Evolutionary conservation across 768 basidiomycete species (phyloP).

Genomic region (Suillus decipiens): DNA sequence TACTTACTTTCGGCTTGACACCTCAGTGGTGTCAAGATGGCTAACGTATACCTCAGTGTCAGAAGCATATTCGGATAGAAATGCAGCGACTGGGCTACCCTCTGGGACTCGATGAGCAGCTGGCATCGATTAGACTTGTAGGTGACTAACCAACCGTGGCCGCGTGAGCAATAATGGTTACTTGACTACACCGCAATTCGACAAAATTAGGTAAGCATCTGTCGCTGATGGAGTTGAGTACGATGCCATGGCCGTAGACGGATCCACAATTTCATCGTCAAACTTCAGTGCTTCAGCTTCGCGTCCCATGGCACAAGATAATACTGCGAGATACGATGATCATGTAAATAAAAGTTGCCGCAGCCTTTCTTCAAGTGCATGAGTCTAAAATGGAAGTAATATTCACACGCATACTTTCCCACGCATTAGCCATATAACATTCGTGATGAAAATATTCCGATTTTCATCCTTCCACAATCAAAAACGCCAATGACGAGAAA

Average conservation of each 20-base stretch:
- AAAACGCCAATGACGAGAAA: constrained; percentile 53
- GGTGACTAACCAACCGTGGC: not conserved
- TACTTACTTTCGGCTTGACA: constrained; percentile 27
- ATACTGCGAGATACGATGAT: not conserved
- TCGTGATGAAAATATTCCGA: not conserved
- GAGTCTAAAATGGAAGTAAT: not conserved
- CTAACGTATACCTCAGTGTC: constrained; percentile 32
- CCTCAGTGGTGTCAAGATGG: constrained; percentile 26
- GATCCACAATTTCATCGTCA: not conserved
- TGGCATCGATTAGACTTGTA: constrained; percentile 23
- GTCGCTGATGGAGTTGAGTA: not conserved
- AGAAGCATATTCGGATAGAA: constrained; percentile 21
- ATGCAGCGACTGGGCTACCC: constrained; percentile 25
- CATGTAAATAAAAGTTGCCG: not conserved
- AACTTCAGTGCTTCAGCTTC: not conserved
- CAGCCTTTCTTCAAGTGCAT: not conserved
- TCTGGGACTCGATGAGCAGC: constrained; percentile 26
- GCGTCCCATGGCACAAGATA: not conserved
- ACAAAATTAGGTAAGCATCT: constrained; percentile 9
- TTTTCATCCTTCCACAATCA: constrained; percentile 50
- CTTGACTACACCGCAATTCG: not conserved
- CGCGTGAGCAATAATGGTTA: not conserved
- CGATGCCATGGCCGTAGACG: not conserved
- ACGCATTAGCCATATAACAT: constrained; percentile 14
- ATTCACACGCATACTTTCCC: constrained; percentile 17